Base-by-base conservation (phyloP, 208 protist genomes). In the Acanthamoeba quina region DNA sequence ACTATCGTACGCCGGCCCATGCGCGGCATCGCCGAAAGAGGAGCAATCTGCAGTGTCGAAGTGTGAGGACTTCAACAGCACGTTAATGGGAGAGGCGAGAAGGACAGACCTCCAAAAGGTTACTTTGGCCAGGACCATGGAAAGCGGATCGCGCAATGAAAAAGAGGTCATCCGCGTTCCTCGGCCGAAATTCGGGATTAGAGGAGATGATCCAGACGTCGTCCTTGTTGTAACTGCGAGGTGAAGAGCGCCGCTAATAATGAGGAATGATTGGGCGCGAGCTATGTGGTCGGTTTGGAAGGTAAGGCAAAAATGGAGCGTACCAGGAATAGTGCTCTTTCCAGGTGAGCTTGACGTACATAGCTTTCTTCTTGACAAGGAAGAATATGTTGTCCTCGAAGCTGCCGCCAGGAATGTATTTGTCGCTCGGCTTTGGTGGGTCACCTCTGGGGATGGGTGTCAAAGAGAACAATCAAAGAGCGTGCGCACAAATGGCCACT, bases 121-220 rank as follows among this genome's bases (percentile, higher is more conserved):
- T 78, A 31, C 37, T 29, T 66, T 83, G 90, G 19, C 90, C 90
- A 1, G 90, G 90, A 13, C 31, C 90, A 44, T 94, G 90, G 70
- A 94, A 94, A 44, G 90, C 90, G 54, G 52, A 72, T 54, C 90
- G 44, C 7, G 90, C 90, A 47, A 94, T 94, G 72, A 94, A 94
- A n/a, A 94, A 83, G 19, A 83, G 44, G 26, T 94, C 90, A 52
- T 94, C 90, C 4, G 49, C 90, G 60, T 94, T 94, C 49, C 90
- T 52, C 11, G 90, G 70, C 5, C 54, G 44, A 64, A 94, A 94
- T 21, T 94, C 70, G 52, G 90, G 29, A 29, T 83, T 94, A 0
- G 90, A 94, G 11, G 70, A 94, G 11, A 94, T 94, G 34, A 94
- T 94, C 90, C 90, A 94, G 13, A 94, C 37, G 34, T 94, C 90